Base-by-base conservation (phyloP, 148 eudicot species). In the Rhododendron vialii region DNA sequence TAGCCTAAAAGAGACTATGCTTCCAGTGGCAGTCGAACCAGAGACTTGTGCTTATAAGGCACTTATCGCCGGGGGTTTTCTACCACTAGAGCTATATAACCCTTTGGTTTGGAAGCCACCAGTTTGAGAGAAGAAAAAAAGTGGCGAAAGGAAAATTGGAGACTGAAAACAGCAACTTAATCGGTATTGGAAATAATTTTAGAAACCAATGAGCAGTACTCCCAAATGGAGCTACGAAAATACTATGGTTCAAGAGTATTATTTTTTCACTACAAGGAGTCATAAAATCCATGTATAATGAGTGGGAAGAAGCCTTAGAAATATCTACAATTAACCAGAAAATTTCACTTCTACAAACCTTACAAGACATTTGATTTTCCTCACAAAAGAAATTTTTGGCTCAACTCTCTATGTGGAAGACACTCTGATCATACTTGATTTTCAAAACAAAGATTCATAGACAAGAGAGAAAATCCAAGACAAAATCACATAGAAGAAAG, bases 401-500 rank as follows among this genome's bases (percentile, higher is more conserved):
- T 77, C 9, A 2, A 18, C 50, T 77, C 2, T 15, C n/a, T 1
- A 22, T 77, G 51, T 41, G 50, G n/a, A 22, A 22, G 38, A 77
- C 50, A 77, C 17, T 77, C 47, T 77, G 45, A 41, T 41, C 24
- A 22, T 41, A 36, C 79, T 75, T 77, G 28, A 41, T 41, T 22
- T 77, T 41, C 51, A 77, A 43, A 47, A 47, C 65, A 22, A 59
- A 59, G 20, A 55, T 59, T 20, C 65, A 59, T 15, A 17, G 24
- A 59, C 86, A 87, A 83, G 83, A 88, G 50, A 36, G 7, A 43
- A 5, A 15, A 77, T 67, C 74, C 30, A 28, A 67, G 74, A 17
- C 51, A 50, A 45, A 38, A 5, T 63, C 18, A 41, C 43, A 82
- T 6, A 20, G 82, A 30, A 47, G 83, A 17, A 86, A 75, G 26